Conservation (phyloP, 1,284 basidiomycete species). For the Fistulina hepatica region DNA sequence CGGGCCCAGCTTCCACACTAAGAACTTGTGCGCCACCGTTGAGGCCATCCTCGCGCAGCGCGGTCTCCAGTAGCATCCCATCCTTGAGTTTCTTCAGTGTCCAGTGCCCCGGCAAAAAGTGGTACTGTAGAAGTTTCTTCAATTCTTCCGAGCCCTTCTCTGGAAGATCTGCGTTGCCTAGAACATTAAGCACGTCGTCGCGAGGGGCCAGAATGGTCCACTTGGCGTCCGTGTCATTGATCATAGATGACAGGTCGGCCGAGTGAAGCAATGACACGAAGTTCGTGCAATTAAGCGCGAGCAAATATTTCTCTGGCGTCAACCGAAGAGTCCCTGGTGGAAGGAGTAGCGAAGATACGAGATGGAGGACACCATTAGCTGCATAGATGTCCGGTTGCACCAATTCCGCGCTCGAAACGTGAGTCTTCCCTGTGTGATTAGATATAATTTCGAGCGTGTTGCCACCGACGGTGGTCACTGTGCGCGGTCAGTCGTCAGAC, state of each 20-base stretch:
- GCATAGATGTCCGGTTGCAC: conserved; percentile 76
- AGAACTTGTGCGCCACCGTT: conserved; percentile 65
- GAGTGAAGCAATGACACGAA: conserved; percentile 86
- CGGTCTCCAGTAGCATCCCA: conserved; percentile 71
- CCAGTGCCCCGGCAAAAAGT: conserved; percentile 78
- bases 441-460: conserved; percentile 50
- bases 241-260: conserved; percentile 63
- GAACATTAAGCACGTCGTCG: conserved; percentile 71
- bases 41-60: conserved; percentile 58
- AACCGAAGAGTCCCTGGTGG: conserved; percentile 68
- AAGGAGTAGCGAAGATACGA: conserved; percentile 75
- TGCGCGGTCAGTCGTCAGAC: conserved; percentile 10
- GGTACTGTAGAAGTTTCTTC: conserved; percentile 64
- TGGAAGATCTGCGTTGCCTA: conserved; percentile 45
- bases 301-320: conserved; percentile 88
- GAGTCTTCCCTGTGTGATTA: conserved; percentile 41
- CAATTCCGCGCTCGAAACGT: conserved; percentile 56
- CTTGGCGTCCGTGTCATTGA: conserved; percentile 63
- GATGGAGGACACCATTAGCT: conserved; percentile 91
- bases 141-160: conserved; percentile 56
- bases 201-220: conserved; percentile 84
- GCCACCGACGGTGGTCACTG: conserved; percentile 66
- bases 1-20: conserved; percentile 50
- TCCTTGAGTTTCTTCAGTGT: conserved; percentile 57
- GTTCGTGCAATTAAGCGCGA: conserved; percentile 80